Percentiles rank a stretch among this genome's conserved stretches.
These are phyloP conservation scores for Trametes coccinea DNA, from an alignment of 768 basidiomycete species.

Conservation along the genomic window DNA sequence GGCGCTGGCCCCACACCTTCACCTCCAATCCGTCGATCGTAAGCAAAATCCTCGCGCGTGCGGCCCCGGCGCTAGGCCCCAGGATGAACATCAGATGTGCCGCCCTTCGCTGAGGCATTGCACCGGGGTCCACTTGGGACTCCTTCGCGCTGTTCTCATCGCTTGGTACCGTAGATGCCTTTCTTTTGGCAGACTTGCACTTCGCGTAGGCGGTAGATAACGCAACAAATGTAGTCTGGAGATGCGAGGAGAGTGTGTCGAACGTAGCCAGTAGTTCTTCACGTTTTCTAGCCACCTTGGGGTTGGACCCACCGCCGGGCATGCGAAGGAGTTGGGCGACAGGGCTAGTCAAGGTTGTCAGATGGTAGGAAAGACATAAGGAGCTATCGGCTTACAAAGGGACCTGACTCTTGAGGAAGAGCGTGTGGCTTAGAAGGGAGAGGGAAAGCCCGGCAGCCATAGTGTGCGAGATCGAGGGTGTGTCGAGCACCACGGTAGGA, in stretches of 20 bases:
- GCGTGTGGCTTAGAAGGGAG: slow-evolving; percentile 64
- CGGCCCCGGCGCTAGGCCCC: slow-evolving; percentile 62
- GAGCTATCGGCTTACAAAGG: slow-evolving; percentile 57
- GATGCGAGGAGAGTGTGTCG: slow-evolving; percentile 72
- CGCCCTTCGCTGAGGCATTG: slow-evolving; percentile 22
- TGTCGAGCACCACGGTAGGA: slow-evolving; percentile 49
- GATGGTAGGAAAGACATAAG: no score
- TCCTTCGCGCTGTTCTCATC: background rate
- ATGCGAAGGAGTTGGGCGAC: slow-evolving; percentile 63
- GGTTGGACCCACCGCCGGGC: slow-evolving; percentile 47
- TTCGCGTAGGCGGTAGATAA: slow-evolving; percentile 66
- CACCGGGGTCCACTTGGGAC: background rate
- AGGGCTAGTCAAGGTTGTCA: slow-evolving; percentile 44
- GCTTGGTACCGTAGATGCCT: background rate
- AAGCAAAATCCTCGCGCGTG: slow-evolving; percentile 61
- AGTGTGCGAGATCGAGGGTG: slow-evolving; percentile 51
- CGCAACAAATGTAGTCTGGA: slow-evolving; percentile 71
- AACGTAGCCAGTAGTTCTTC: slow-evolving; percentile 63
- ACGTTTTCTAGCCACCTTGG: slow-evolving; percentile 58
- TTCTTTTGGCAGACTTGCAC: slow-evolving; percentile 7
- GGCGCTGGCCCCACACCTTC: slow-evolving; percentile 34
- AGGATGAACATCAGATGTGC: slow-evolving; percentile 64
- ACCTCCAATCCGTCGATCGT: slow-evolving; percentile 66
- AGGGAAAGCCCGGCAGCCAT: slow-evolving; percentile 66
- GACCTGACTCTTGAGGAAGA: slow-evolving; percentile 78